These are phyloP conservation scores for Sordariomycetes sp. DNA, from an alignment of 2,329 filamentous ascomycete genomes.

Conservation along the genomic window DNA sequence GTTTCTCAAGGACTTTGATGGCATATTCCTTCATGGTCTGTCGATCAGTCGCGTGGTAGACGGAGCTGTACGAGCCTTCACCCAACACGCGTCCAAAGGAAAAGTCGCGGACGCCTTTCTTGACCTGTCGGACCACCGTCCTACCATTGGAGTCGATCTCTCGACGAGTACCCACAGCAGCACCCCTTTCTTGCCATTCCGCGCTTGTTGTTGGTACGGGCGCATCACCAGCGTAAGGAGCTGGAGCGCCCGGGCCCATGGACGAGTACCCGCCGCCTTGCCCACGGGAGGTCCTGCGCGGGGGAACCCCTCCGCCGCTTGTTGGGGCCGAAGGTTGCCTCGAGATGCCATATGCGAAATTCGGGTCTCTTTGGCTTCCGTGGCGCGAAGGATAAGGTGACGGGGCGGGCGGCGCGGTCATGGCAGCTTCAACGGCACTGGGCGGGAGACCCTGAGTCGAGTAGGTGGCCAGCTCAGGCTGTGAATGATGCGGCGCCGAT, in stretches of 20 bases:
- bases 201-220: constrained; percentile 56
- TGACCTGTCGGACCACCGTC: constrained; percentile 72
- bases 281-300: constrained; percentile 67
- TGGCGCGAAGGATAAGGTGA: constrained; percentile 50
- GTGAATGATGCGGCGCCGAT: constrained; percentile 9
- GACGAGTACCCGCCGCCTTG: constrained; percentile 48
- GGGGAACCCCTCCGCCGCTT: constrained; percentile 54
- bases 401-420: constrained; percentile 1
- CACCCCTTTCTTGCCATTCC: constrained; percentile 92
- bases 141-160: constrained; percentile 82
- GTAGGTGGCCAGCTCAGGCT: constrained; percentile 21
- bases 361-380: constrained; percentile 52
- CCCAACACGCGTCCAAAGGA: constrained; percentile 84
- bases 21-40: constrained; percentile 94
- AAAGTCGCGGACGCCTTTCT: constrained; percentile 97
- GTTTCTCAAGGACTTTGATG: constrained; percentile 95
- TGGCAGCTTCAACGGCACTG: constrained; percentile 1
- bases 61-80: constrained; percentile 96
- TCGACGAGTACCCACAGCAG: constrained; percentile 73
- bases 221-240: constrained; percentile 27
- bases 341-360: constrained; percentile 53
- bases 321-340: constrained; percentile 40
- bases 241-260: constrained; percentile 10
- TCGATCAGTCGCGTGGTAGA: constrained; percentile 84
- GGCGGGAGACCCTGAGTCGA: constrained; percentile 44